A percentile compares a stretch with the other conserved stretches of the same genome.
Conservation (phyloP, 768 basidiomycete species). For the Boletus sensibilis region DNA sequence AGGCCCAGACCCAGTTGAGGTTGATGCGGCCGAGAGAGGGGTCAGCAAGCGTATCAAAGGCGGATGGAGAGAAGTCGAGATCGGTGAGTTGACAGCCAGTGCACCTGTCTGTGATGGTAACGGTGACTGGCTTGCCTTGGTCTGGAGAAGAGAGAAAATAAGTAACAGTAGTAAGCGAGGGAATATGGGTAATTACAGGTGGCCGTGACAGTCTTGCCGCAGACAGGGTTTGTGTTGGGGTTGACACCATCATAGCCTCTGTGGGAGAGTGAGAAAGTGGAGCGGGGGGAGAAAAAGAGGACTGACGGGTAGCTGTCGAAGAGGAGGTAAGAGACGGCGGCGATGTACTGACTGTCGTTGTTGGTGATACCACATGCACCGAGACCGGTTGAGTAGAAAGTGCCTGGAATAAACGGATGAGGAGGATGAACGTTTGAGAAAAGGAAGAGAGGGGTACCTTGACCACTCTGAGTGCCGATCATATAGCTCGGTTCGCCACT, state of each 20-base stretch:
- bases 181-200: constrained; percentile 43
- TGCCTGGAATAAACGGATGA: constrained; percentile 24
- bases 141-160: constrained; percentile 38
- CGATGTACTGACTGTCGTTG: constrained; percentile 30
- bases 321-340: constrained; percentile 34
- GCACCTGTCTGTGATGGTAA: constrained; percentile 64
- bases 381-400: constrained; percentile 36
- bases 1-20: constrained; percentile 50
- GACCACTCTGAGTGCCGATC: constrained; percentile 48
- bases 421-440: neutral
- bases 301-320: constrained; percentile 39
- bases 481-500: constrained; percentile 39
- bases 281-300: neutral
- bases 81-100: constrained; percentile 46
- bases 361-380: constrained; percentile 43
- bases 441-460: constrained; percentile 34
- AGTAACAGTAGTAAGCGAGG: neutral
- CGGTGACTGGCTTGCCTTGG: constrained; percentile 46
- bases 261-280: neutral
- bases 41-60: constrained; percentile 51
- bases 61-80: constrained; percentile 63
- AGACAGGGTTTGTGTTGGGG: constrained; percentile 78
- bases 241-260: constrained; percentile 58
- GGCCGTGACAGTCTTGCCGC: constrained; percentile 45
- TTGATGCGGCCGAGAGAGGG: constrained; percentile 49